A percentile compares a stretch with the other conserved stretches of the same genome.
phyloP scores from a whole-genome alignment of 1,284 basidiomycete genomes.

The Ustilago bromivora region DNA sequence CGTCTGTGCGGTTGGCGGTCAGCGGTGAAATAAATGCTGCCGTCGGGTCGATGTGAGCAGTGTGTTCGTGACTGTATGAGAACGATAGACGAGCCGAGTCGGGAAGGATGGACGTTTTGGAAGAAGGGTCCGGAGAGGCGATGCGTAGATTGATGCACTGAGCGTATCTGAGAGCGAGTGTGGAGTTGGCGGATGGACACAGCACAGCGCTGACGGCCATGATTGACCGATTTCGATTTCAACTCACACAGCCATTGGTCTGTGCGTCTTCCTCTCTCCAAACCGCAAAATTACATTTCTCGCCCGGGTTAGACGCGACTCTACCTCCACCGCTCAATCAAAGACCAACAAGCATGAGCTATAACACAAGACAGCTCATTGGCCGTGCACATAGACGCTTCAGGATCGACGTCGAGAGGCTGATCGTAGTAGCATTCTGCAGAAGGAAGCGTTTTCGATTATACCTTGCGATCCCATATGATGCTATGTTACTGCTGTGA shows the following conservation, averaged over 20 bases:
- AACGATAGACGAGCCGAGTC: background rate
- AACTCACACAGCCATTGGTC: conserved; percentile 37
- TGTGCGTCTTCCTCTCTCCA: conserved; percentile 27
- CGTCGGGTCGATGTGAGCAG: background rate
- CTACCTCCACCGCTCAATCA: background rate
- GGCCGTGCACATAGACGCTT: background rate
- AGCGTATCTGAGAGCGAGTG: conserved; percentile 11
- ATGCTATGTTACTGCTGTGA: too few relatives aligned
- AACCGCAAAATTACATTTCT: conserved; percentile 12
- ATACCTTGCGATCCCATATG: too few relatives aligned
- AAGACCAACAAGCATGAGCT: background rate
- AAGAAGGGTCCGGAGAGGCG: conserved; percentile 4
- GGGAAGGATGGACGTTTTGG: background rate
- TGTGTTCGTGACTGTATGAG: background rate
- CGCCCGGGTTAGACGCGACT: conserved; percentile 22
- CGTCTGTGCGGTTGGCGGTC: background rate
- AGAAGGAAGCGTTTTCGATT: background rate
- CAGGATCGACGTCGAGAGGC: too few relatives aligned
- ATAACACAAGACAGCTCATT: background rate
- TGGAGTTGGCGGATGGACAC: conserved; percentile 37
- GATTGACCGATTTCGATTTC: conserved; percentile 11
- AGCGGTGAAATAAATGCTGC: background rate
- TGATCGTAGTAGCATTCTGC: background rate
- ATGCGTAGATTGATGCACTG: conserved; percentile 3
- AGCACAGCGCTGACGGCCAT: conserved; percentile 16